These are phyloP conservation scores for Rubroboletus satanas DNA, from an alignment of 768 basidiomycete species.

Conservation along the genomic window DNA sequence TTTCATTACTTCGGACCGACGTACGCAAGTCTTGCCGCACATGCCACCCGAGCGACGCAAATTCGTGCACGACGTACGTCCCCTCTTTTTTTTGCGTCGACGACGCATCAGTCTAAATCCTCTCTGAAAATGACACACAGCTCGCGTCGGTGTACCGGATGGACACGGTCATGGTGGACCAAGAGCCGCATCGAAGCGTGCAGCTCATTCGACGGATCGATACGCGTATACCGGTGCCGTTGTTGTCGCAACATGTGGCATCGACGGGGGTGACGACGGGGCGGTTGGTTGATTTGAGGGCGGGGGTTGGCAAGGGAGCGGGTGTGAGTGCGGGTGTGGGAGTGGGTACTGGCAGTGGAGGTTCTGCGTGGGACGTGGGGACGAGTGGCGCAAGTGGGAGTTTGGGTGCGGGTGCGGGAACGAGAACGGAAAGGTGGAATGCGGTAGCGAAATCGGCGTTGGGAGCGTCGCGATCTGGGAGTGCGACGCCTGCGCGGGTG, in stretches of 20 bases:
- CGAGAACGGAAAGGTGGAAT: conserved; percentile 14
- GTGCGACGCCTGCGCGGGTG: conserved; percentile 11
- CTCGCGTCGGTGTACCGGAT: conserved; percentile 79
- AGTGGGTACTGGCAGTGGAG: neutral
- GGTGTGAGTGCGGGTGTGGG: neutral
- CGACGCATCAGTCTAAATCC: neutral
- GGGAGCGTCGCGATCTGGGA: neutral
- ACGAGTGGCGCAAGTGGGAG: neutral
- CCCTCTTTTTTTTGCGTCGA: neutral
- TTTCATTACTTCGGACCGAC: conserved; percentile 66
- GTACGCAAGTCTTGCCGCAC: conserved; percentile 68
- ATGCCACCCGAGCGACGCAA: conserved; percentile 79
- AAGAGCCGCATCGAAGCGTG: conserved; percentile 84
- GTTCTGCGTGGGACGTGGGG: neutral
- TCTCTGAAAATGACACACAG: conserved; percentile 29
- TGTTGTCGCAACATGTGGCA: conserved; percentile 50
- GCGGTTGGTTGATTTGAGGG: conserved; percentile 56
- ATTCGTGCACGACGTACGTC: conserved; percentile 73
- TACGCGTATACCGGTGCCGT: conserved; percentile 69
- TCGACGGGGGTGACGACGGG: conserved; percentile 45
- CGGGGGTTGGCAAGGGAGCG: conserved; percentile 10
- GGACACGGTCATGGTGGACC: conserved; percentile 84
- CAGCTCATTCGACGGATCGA: conserved; percentile 81
- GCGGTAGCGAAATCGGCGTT: conserved; percentile 15
- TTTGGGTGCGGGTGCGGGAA: neutral